Percentiles rank a stretch among this genome's conserved stretches.
Conservation (phyloP, 208 protist genomes). For the Leishmania amazonensis region DNA sequence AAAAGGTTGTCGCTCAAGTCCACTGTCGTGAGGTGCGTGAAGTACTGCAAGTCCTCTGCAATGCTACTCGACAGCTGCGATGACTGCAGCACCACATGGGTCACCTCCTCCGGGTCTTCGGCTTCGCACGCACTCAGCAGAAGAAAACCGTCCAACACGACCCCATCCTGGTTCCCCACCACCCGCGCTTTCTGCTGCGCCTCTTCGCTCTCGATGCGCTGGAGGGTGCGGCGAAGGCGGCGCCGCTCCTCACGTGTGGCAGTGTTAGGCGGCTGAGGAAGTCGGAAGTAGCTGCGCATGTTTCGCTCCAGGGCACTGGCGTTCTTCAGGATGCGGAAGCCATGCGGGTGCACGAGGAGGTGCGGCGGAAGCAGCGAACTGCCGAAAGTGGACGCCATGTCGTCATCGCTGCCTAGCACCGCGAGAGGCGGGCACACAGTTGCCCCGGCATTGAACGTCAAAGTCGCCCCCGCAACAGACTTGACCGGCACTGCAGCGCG, state of each 20-base stretch:
- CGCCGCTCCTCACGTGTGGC: conserved; percentile 46
- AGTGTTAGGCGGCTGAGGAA: conserved; percentile 66
- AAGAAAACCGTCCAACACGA: conserved; percentile 83
- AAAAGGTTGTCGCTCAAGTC: conserved; percentile 87
- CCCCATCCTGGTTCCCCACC: conserved; percentile 33
- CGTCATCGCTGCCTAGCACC: not conserved
- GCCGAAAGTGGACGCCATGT: not conserved
- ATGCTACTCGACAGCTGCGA: conserved; percentile 67
- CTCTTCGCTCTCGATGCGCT: conserved; percentile 49
- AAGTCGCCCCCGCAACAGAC: not conserved
- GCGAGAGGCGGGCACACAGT: not conserved
- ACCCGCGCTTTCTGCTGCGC: conserved; percentile 35
- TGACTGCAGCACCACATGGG: conserved; percentile 67
- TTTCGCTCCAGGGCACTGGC: conserved; percentile 75
- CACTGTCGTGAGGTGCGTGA: conserved; percentile 65
- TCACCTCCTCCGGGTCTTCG: conserved; percentile 72
- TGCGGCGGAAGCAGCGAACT: conserved; percentile 8
- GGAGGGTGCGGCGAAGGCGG: conserved; percentile 43
- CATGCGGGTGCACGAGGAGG: conserved; percentile 77
- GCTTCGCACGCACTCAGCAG: conserved; percentile 64
- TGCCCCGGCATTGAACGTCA: no score
- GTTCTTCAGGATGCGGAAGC: conserved; percentile 86
- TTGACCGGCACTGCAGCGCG: not conserved
- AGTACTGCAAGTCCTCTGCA: conserved; percentile 76
- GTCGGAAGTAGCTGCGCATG: conserved; percentile 87